Evolutionary conservation across 1,284 basidiomycete genomes (phyloP), one percentile per base, ranked within the genome.

Genomic region (Lentinula novae-zelandiae): DNA sequence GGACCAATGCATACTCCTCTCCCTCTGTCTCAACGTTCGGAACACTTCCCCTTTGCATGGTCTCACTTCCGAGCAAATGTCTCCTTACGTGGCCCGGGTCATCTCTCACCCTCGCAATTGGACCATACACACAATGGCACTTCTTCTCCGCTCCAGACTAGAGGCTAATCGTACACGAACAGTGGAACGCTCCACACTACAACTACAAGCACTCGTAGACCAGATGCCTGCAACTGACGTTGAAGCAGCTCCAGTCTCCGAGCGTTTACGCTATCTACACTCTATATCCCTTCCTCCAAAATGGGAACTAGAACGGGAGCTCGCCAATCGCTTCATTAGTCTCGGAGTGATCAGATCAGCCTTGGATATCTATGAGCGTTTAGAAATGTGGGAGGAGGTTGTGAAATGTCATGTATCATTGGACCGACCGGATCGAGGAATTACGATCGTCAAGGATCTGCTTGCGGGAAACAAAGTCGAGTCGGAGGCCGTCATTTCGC

Each of bases 371-470:
- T 98, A 95, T 71, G 90, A 93, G 72, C 82, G 92, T 50, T 78
- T 96, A 61, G 94, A 98, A 76, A 95, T 97, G 93, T 98, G 95
- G 95, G 95, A 96, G 75, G 92, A 97, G 65, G 95, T 91, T 7
- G 93, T 94, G 31, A 81, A 83, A 63, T 97, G 95, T 72, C 90
- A 89, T 78, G 86, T 89, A 64, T 79, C 86, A 31, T 82, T 96
- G 74, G 95, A 96, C 66, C 78, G 84, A 61, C 83, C 83, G 10
- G 90, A 91, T 60, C 86, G 86, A 69, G 96, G 88, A 0, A 81
- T 93, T 63, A 72, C 78, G 0, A 85, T 97, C 69, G 92, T 97
- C 27, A 82, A 83, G 31, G 93, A 96, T 70, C 77, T 98, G 10
- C 76, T 98, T 31, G 88, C 89, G 64, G 96, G 95, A 0, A 78